Conservation (phyloP, 2,329 filamentous ascomycete species). For the Trichophyton verrucosum region DNA sequence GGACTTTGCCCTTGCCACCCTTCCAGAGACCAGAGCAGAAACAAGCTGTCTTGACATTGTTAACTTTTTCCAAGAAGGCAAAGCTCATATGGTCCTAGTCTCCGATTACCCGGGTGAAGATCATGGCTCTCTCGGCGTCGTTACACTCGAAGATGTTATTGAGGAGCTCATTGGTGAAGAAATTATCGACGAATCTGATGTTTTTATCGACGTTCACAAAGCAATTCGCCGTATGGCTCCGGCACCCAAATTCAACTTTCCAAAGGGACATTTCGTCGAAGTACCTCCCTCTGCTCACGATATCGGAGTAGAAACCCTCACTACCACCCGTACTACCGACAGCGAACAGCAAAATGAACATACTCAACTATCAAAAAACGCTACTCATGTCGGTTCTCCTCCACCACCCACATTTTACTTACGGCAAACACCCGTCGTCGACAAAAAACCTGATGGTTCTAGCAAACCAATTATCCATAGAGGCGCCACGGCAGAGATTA, state of each 20-base stretch:
- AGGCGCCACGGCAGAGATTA: conserved; percentile 42
- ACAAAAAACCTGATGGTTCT: conserved; percentile 19
- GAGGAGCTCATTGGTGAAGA: conserved; percentile 98
- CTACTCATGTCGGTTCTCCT: conserved; percentile 21
- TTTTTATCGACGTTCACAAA: conserved; percentile 97
- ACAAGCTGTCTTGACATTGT: conserved; percentile 97
- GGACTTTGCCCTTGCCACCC: conserved; percentile 83
- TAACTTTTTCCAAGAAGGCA: conserved; percentile 99
- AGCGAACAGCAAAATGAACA: conserved; percentile 27
- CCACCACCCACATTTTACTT: conserved; percentile 29
- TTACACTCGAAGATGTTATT: conserved; percentile 95
- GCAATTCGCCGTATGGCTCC: conserved; percentile 81
- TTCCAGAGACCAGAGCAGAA: conserved; percentile 87
- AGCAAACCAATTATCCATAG: conserved; percentile 33
- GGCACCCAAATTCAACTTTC: conserved; percentile 64
- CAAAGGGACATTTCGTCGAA: conserved; percentile 42
- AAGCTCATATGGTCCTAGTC: conserved; percentile 96
- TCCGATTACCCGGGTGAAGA: conserved; percentile 85
- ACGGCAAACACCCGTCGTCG: conserved; percentile 24
- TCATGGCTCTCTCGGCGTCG: conserved; percentile 78
- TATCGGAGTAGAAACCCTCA: conserved; percentile 37
- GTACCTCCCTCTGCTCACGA: conserved; percentile 29
- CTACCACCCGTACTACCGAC: conserved; percentile 26
- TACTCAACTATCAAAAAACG: conserved; percentile 19
- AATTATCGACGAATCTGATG: conserved; percentile 97